A percentile compares a stretch with the other conserved stretches of the same genome.
These are phyloP conservation scores for Cinnamomum chago DNA, from an alignment of 164 flowering plant species.

Conservation along the genomic window DNA sequence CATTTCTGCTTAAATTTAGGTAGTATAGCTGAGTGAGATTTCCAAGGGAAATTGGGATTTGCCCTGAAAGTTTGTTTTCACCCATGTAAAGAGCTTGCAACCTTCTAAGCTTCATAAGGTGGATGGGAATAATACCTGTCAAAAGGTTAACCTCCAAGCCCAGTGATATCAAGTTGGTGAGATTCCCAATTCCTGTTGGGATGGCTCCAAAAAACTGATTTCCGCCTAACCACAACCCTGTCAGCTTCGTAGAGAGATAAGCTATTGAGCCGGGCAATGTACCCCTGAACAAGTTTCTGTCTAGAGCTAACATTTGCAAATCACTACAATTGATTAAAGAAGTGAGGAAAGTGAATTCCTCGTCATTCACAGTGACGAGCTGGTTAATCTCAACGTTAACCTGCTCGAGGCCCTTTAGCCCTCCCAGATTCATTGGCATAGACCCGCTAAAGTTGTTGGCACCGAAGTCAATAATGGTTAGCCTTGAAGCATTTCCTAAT, in stretches of 20 bases:
- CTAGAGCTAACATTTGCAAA: constrained; percentile 31
- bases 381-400: neutral
- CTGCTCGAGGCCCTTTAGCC: neutral
- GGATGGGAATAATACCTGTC: constrained; percentile 16
- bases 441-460: constrained; percentile 22
- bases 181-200: constrained; percentile 33
- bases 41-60: constrained; percentile 29
- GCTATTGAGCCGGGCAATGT: constrained; percentile 39
- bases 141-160: constrained; percentile 19
- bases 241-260: constrained; percentile 35
- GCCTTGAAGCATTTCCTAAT: constrained; percentile 36
- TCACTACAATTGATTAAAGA: constrained; percentile 30
- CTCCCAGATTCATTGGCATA: constrained; percentile 1
- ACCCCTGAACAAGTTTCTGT: constrained; percentile 40
- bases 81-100: constrained; percentile 6
- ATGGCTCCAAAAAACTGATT: constrained; percentile 36
- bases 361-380: neutral
- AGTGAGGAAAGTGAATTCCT: constrained; percentile 29
- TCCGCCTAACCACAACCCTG: constrained; percentile 27
- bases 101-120: constrained; percentile 22
- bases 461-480: constrained; percentile 26
- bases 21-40: constrained; percentile 3
- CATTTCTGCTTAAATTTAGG: neutral
- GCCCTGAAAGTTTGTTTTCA: constrained; percentile 20
- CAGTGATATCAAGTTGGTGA: constrained; percentile 21